phyloP scores from a whole-genome alignment of 805 yeast genomes.

The Barnettozyma sp. region DNA sequence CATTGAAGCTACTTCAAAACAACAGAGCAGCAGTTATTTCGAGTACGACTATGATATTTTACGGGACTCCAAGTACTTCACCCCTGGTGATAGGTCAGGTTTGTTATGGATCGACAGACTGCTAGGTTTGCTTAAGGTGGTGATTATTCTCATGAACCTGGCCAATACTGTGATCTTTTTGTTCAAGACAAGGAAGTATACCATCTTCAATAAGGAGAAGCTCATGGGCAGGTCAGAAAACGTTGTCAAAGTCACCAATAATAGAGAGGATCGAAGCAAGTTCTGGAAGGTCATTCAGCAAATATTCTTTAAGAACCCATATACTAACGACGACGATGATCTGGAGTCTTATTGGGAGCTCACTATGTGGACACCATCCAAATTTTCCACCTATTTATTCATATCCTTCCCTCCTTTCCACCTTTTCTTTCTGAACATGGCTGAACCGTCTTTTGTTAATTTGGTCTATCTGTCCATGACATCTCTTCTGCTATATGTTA shows the following conservation, averaged over 20 bases:
- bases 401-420: slow-evolving; percentile 56
- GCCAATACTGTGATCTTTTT: slow-evolving; percentile 19
- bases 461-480: slow-evolving; percentile 30
- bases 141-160: slow-evolving; percentile 17
- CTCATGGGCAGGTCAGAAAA: slow-evolving; percentile 12
- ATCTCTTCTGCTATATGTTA: slow-evolving; percentile 32
- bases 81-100: slow-evolving; percentile 1
- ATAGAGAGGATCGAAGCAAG: background rate
- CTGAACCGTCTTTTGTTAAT: slow-evolving; percentile 33
- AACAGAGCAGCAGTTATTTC: slow-evolving; percentile 4
- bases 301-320: slow-evolving; percentile 1
- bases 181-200: slow-evolving; percentile 21
- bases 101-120: slow-evolving; percentile 7
- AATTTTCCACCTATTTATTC: slow-evolving; percentile 44
- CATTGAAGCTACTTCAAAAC: slow-evolving; percentile 4
- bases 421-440: slow-evolving; percentile 34
- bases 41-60: slow-evolving; percentile 13
- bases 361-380: slow-evolving; percentile 61
- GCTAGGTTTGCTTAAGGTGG: slow-evolving; percentile 7
- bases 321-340: slow-evolving; percentile 11
- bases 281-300: slow-evolving; percentile 2
- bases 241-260: slow-evolving; percentile 17
- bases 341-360: slow-evolving; percentile 44
- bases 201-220: slow-evolving; percentile 21
- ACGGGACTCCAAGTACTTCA: slow-evolving; percentile 20